Evolutionary conservation across 768 basidiomycete genomes (phyloP).

Genomic region (Tricholoma hemisulphureum): DNA sequence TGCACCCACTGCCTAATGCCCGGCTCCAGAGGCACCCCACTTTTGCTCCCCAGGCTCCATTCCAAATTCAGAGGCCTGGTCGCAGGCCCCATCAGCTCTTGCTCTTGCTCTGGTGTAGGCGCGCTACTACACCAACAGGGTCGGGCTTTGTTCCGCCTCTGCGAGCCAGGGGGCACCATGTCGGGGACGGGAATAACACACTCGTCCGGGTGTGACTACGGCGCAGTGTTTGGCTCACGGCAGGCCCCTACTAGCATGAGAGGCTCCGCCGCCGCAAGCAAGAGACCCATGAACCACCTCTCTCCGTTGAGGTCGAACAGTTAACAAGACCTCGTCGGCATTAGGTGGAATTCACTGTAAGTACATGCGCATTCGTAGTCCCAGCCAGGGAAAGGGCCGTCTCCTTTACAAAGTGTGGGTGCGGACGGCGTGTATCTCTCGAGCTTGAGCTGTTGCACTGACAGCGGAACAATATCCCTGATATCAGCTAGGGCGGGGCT

Average conservation of each 20-base stretch:
- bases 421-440: background rate
- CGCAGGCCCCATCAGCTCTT: constrained; percentile 5
- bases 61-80: constrained; percentile 7
- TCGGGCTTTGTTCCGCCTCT: background rate
- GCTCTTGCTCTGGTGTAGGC: background rate
- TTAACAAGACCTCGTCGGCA: constrained; percentile 10
- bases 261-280: background rate
- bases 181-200: background rate
- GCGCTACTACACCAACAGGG: background rate
- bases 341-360: background rate
- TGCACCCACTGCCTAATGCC: constrained; percentile 21
- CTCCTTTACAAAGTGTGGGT: background rate
- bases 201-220: background rate
- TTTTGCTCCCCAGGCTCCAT: constrained; percentile 11
- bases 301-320: constrained; percentile 31
- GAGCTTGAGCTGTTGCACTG: constrained; percentile 1
- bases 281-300: constrained; percentile 13
- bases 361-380: background rate
- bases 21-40: constrained; percentile 4
- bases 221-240: background rate
- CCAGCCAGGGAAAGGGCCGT: background rate
- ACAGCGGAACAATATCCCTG: background rate
- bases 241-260: too few species aligned
- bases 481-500: background rate
- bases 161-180: background rate